Evolutionary conservation across 2,329 filamentous ascomycete genomes (phyloP).

Genomic region (Microsporum ferrugineum): DNA sequence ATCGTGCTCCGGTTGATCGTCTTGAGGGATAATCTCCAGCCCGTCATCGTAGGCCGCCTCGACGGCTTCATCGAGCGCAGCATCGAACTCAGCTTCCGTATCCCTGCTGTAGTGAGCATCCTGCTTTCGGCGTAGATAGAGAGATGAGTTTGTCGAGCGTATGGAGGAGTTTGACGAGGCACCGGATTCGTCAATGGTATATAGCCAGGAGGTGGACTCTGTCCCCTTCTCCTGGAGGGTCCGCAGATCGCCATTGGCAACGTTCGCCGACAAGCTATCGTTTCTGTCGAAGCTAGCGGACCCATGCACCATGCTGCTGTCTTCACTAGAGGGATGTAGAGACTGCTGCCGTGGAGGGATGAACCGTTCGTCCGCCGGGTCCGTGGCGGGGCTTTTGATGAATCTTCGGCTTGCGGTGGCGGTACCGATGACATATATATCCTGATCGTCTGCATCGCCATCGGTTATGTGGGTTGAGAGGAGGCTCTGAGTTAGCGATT

Average conservation of each 20-base stretch:
- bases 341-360: conserved; percentile 31
- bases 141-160: conserved; percentile 65
- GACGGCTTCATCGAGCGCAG: conserved; percentile 84
- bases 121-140: conserved; percentile 55
- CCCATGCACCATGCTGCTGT: neutral
- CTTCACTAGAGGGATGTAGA: conserved; percentile 22
- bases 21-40: conserved; percentile 51
- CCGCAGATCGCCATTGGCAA: conserved; percentile 22
- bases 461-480: neutral
- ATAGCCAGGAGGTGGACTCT: conserved; percentile 83
- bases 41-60: conserved; percentile 93
- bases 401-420: conserved; percentile 44
- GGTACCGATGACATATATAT: conserved; percentile 39
- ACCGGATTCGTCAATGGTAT: conserved; percentile 83
- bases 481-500: conserved; percentile 32
- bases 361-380: conserved; percentile 20
- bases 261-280: conserved; percentile 21
- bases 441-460: conserved; percentile 26
- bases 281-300: neutral
- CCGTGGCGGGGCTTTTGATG: conserved; percentile 24
- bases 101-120: conserved; percentile 48
- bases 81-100: conserved; percentile 85
- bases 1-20: conserved; percentile 5
- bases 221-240: conserved; percentile 50
- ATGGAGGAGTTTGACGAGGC: conserved; percentile 68